Percentiles rank a stretch among this genome's conserved stretches.
phyloP scores from a whole-genome alignment of 2,329 filamentous ascomycete genomes.

The Claviceps fusiformis region DNA sequence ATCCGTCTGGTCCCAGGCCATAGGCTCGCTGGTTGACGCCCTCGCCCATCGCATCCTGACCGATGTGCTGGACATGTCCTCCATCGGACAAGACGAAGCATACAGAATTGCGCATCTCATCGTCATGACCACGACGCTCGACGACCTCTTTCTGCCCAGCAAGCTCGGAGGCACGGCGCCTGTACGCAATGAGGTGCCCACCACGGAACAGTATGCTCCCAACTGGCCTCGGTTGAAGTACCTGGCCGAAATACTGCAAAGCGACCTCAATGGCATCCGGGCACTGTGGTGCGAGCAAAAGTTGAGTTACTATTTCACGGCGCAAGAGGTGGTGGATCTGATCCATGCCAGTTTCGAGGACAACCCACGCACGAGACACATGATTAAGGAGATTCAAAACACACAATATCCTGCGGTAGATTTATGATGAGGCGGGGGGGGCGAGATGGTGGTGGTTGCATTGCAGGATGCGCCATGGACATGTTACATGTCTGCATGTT shows the following conservation, averaged over 20 bases:
- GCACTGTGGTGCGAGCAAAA: conserved; percentile 54
- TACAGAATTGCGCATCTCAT: conserved; percentile 48
- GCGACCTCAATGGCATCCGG: conserved; percentile 49
- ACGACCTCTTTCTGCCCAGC: conserved; percentile 44
- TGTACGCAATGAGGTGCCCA: conserved; percentile 30
- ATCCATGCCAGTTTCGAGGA: conserved; percentile 51
- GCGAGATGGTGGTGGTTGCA: background rate
- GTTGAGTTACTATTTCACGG: conserved; percentile 48
- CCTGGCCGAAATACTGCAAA: conserved; percentile 50
- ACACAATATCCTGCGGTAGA: conserved; percentile 28
- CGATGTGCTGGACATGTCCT: conserved; percentile 48
- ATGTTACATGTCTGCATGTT: background rate
- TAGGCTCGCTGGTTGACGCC: conserved; percentile 45
- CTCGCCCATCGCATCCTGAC: conserved; percentile 44
- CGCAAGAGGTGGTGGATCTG: conserved; percentile 47
- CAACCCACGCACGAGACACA: conserved; percentile 43
- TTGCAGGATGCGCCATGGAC: background rate
- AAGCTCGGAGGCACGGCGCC: conserved; percentile 15
- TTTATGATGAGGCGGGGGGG: background rate
- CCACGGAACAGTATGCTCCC: conserved; percentile 46
- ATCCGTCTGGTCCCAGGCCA: conserved; percentile 49
- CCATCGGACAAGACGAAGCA: conserved; percentile 50
- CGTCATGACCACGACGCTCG: conserved; percentile 40
- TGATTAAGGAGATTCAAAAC: conserved; percentile 42
- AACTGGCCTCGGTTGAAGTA: conserved; percentile 53